A percentile compares a stretch with the other conserved stretches of the same genome.
Conservation (phyloP, 2,329 filamentous ascomycete genomes). For the Colletotrichum orchidophilum region DNA sequence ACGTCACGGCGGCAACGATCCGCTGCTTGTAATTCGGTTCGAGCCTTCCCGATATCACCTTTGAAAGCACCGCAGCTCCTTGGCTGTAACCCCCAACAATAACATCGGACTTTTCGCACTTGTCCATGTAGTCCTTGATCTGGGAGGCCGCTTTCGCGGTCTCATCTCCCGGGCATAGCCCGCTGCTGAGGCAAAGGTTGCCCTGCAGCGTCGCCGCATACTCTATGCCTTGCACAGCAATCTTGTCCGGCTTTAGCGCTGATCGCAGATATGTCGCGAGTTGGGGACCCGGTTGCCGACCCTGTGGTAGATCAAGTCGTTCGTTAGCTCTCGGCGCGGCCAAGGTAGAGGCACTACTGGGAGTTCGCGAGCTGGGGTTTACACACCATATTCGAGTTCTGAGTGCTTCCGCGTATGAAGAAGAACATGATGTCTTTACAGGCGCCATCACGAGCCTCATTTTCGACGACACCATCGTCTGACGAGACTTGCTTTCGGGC, state of each 20-base stretch:
- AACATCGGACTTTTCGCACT: neutral
- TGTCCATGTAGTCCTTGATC: neutral
- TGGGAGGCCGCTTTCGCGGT: neutral
- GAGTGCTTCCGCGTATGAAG: neutral
- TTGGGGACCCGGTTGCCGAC: neutral
- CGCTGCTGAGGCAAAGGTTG: neutral
- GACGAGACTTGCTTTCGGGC: neutral
- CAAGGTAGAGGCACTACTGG: neutral
- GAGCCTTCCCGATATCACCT: neutral
- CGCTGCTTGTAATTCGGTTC: neutral
- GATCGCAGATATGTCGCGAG: neutral
- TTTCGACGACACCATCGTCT: neutral
- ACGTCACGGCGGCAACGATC: neutral
- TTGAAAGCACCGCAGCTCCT: neutral
- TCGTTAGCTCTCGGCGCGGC: neutral
- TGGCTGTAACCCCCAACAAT: neutral
- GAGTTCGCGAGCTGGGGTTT: neutral
- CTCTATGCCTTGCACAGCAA: neutral
- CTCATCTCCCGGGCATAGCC: neutral
- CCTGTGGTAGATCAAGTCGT: neutral
- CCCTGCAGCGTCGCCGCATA: neutral
- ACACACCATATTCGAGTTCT: neutral
- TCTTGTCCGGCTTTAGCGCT: neutral
- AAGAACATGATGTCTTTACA: neutral
- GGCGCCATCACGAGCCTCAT: neutral